Evolutionary conservation across 306 rosid genomes (phyloP).

Genomic region (Prunus persica): DNA sequence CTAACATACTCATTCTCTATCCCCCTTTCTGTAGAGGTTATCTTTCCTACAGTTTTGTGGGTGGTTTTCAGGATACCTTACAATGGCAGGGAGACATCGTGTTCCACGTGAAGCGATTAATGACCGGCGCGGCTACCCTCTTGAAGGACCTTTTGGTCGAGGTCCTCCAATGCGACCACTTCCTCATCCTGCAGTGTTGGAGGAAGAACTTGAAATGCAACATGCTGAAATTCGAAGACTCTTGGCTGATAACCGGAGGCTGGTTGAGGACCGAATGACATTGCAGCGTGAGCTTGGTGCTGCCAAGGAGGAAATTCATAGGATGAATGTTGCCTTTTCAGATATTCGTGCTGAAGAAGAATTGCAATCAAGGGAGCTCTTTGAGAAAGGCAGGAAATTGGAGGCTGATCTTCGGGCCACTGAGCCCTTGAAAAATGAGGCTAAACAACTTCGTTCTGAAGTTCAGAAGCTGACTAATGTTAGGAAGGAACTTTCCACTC

Average conservation of each 20-base stretch:
- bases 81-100: slow-evolving; percentile 70
- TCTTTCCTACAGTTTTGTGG: background rate
- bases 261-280: slow-evolving; percentile 60
- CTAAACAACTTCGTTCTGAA: slow-evolving; percentile 58
- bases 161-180: slow-evolving; percentile 54
- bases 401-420: slow-evolving; percentile 72
- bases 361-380: slow-evolving; percentile 62
- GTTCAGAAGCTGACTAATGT: slow-evolving; percentile 57
- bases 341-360: slow-evolving; percentile 71
- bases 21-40: background rate
- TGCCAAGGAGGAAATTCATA: slow-evolving; percentile 75
- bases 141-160: slow-evolving; percentile 58
- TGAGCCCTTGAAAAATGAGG: slow-evolving; percentile 73
- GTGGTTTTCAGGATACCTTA: slow-evolving; percentile 30
- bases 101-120: slow-evolving; percentile 47
- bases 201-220: slow-evolving; percentile 78
- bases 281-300: slow-evolving; percentile 68
- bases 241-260: slow-evolving; percentile 61
- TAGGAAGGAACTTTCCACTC: slow-evolving; percentile 62
- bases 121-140: slow-evolving; percentile 59
- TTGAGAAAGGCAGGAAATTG: slow-evolving; percentile 62
- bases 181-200: slow-evolving; percentile 76
- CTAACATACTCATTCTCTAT: background rate
- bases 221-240: slow-evolving; percentile 60
- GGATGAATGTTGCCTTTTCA: slow-evolving; percentile 67